Evolutionary conservation across 2,329 filamentous ascomycete species (phyloP).

Genomic region (Fusarium setosum): DNA sequence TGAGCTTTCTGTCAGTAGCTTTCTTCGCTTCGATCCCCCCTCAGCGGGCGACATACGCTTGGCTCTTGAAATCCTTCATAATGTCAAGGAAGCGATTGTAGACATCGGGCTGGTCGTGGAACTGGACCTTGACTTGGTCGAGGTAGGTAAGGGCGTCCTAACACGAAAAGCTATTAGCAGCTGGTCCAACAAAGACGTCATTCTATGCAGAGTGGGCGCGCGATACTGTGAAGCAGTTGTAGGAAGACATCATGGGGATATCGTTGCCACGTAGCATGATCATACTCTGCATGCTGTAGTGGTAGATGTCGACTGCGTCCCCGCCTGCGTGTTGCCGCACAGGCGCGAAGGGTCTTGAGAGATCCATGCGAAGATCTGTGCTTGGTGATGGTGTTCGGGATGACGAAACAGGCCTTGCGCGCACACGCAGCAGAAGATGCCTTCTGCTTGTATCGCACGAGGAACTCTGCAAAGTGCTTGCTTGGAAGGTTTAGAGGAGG

Average conservation of each 20-base stretch:
- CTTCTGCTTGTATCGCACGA: constrained; percentile 5
- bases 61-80: constrained; percentile 99
- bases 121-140: constrained; percentile 98
- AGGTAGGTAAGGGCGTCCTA: constrained; percentile 89
- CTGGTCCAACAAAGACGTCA: background rate
- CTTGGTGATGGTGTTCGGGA: background rate
- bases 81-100: constrained; percentile 98
- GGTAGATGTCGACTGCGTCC: constrained; percentile 39
- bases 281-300: constrained; percentile 34
- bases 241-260: constrained; percentile 34
- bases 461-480: background rate
- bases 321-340: constrained; percentile 18
- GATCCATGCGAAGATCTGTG: constrained; percentile 31
- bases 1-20: constrained; percentile 49
- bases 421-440: background rate
- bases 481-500: constrained; percentile 1
- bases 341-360: constrained; percentile 5
- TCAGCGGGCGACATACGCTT: constrained; percentile 72
- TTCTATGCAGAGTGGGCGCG: constrained; percentile 4
- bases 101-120: constrained; percentile 95
- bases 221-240: constrained; percentile 41
- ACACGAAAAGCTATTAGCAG: constrained; percentile 25
- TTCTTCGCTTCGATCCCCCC: background rate
- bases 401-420: background rate
- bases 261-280: constrained; percentile 32